Base-by-base conservation (phyloP, 2,329 filamentous ascomycete genomes). In the Geoglossum cookeanum region DNA sequence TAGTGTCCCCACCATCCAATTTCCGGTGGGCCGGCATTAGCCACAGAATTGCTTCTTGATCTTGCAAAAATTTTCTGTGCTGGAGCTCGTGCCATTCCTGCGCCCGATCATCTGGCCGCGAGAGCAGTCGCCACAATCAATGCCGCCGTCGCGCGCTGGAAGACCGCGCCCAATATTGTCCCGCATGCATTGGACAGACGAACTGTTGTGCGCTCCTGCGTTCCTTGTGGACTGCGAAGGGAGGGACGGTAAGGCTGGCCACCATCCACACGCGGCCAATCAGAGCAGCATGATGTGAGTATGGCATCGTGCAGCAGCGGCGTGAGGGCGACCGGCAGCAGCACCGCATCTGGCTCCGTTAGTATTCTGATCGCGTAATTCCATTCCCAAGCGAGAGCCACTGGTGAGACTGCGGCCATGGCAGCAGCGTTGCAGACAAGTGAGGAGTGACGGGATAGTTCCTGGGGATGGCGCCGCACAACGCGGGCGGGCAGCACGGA, bases 361-460 rank as follows among this genome's bases (percentile, higher is more conserved):
- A 22, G 30, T 33, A 32, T 53, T 35, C 49, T 53, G 49, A 35
- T 53, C 49, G 49, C 49, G 49, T 53, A 53, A 53, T 53, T 51
- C 15, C 48, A 47, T 22, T 29, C 13, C 27, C 13, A 8, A 30
- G 9, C 48, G 27, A 30, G 11, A 51, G 27, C 27, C 22, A 22
- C 22, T 22, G 22, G 22, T 22, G 8, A 51, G 27, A 27, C 5
- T 3, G 48, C 7, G 3, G 8, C 11, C 5, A 13, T 13, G 27
- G 27, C 13, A 51, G 15, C 17, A 53, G 32, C 49, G 22, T 22
- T 2, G 22, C 22, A 22, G 22, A 17, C 30, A 32, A 35, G 32
- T 35, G 48, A 51, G 27, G 33, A 35, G 17, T 45, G 42, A 42
- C n/a, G n/a, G 39, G 39, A 4, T 42, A 15, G 13, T 4, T 22